Conservation (phyloP, 2,329 filamentous ascomycete genomes). For the Colletotrichum tabaci region DNA sequence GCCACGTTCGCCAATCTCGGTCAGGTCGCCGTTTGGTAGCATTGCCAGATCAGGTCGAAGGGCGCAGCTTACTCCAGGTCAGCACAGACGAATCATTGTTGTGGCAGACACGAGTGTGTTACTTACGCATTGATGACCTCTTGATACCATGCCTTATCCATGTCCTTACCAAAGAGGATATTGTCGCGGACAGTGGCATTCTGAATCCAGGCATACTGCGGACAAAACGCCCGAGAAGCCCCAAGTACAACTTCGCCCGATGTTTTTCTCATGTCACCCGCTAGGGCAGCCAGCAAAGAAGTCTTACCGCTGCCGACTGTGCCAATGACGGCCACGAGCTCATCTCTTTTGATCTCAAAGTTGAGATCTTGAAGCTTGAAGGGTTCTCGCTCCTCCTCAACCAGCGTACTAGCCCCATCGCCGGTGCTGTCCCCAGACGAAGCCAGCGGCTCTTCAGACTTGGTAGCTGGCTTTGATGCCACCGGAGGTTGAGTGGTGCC, state of each 20-base stretch:
- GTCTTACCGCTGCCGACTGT: constrained; percentile 93
- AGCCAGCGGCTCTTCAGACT: constrained; percentile 52
- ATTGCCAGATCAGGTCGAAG: constrained; percentile 90
- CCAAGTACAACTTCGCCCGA: constrained; percentile 81
- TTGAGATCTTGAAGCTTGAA: constrained; percentile 81
- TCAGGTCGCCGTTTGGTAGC: constrained; percentile 89
- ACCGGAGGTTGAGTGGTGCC: constrained; percentile 28
- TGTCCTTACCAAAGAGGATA: constrained; percentile 88
- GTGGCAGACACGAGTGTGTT: neutral
- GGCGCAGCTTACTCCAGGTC: constrained; percentile 73
- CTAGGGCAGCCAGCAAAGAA: constrained; percentile 88
- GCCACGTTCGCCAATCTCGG: constrained; percentile 94
- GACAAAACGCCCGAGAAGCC: constrained; percentile 89
- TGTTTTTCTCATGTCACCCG: constrained; percentile 93
- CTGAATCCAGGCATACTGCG: constrained; percentile 98
- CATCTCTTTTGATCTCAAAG: constrained; percentile 79
- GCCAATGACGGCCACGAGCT: constrained; percentile 88
- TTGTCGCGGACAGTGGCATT: constrained; percentile 91
- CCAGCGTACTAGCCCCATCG: constrained; percentile 69
- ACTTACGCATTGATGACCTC: constrained; percentile 83
- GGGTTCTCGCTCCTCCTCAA: constrained; percentile 74
- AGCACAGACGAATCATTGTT: constrained; percentile 8
- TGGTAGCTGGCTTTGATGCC: constrained; percentile 50
- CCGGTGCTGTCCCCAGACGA: constrained; percentile 61
- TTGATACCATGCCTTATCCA: constrained; percentile 84